Conservation (phyloP, 176 grass and related monocot species). For the Pontederia paniculata region DNA sequence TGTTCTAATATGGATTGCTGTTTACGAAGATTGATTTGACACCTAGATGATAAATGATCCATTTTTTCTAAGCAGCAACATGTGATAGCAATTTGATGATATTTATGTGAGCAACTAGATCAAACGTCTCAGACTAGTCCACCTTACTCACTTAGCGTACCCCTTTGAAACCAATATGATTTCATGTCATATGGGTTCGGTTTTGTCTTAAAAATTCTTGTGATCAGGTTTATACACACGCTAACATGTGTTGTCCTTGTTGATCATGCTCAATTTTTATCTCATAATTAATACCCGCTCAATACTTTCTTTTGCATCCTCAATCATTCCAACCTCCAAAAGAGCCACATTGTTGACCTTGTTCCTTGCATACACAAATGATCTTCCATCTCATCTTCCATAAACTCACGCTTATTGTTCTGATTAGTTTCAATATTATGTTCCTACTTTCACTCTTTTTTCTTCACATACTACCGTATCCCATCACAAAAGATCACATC, state of each 20-base stretch:
- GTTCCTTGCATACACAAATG: too few species aligned
- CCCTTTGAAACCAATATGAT: background rate
- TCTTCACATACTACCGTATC: too few species aligned
- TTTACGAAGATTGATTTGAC: background rate
- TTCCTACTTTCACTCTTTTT: background rate
- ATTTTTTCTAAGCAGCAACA: too few species aligned
- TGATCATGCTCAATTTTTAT: too few species aligned
- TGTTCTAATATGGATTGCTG: background rate
- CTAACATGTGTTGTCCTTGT: too few species aligned
- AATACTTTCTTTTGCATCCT: background rate
- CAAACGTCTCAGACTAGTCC: background rate
- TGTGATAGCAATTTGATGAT: background rate
- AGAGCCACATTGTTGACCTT: too few species aligned
- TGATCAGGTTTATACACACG: background rate
- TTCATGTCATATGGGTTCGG: background rate
- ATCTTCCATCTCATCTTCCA: too few species aligned
- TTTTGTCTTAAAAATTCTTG: constrained; percentile 10
- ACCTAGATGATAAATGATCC: constrained; percentile 6
- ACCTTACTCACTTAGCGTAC: background rate
- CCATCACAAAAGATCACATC: constrained; percentile 19
- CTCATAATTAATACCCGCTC: constrained; percentile 1
- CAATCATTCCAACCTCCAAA: too few species aligned
- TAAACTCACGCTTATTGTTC: too few species aligned
- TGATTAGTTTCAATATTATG: too few species aligned
- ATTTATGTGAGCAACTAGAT: background rate